A percentile compares a stretch with the other conserved stretches of the same genome.
phyloP scores from a whole-genome alignment of 2,329 filamentous ascomycete genomes.

The Ophiostoma quercus region DNA sequence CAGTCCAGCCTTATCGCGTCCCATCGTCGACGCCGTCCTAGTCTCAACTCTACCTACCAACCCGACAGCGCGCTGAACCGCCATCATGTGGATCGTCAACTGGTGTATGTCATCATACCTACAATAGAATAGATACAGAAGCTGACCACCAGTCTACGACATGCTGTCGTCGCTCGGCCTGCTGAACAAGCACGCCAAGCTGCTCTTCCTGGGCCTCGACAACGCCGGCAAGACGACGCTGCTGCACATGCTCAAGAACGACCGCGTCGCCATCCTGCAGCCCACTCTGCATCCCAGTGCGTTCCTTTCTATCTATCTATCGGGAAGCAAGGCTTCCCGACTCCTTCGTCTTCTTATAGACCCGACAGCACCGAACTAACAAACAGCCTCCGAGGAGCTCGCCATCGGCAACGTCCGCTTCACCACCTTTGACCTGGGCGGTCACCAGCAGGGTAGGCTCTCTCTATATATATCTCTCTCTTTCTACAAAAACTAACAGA shows the following conservation, averaged over 20 bases:
- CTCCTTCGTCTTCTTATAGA: too few relatives aligned
- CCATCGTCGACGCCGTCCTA: background rate
- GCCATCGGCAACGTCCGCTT: slow-evolving; percentile 90
- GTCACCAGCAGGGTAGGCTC: slow-evolving; percentile 76
- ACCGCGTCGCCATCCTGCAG: slow-evolving; percentile 84
- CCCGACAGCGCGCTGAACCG: slow-evolving; percentile 18
- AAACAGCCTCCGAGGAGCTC: slow-evolving; percentile 77
- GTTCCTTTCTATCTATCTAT: slow-evolving; percentile 30
- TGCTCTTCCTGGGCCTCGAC: slow-evolving; percentile 87
- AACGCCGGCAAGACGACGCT: slow-evolving; percentile 94
- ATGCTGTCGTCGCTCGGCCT: slow-evolving; percentile 80
- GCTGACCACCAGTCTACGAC: slow-evolving; percentile 68
- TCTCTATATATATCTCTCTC: too few relatives aligned
- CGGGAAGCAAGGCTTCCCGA: too few relatives aligned
- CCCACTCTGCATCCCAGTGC: slow-evolving; percentile 87
- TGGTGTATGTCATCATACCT: slow-evolving; percentile 65
- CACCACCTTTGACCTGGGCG: slow-evolving; percentile 89
- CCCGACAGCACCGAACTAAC: background rate
- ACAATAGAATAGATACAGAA: too few relatives aligned
- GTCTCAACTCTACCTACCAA: background rate
- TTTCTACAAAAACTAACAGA: background rate
- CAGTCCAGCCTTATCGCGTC: background rate
- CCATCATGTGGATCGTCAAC: slow-evolving; percentile 85
- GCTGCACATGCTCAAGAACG: slow-evolving; percentile 95
- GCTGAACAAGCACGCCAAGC: slow-evolving; percentile 93